Base-by-base conservation (phyloP, 352 stramenopile species). In the Pythium sukuiense region DNA sequence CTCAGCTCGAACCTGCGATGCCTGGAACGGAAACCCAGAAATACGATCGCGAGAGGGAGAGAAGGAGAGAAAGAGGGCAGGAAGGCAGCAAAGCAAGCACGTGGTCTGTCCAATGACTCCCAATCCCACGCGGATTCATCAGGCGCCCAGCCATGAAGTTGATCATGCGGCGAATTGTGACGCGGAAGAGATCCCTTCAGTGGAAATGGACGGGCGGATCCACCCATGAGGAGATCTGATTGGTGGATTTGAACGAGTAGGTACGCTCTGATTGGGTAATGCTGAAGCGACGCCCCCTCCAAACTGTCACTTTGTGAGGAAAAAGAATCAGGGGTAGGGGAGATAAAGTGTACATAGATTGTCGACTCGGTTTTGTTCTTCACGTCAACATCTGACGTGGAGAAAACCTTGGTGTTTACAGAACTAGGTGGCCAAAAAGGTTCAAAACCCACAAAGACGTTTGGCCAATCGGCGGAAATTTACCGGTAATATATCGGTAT, bases 251-350 rank as follows among this genome's bases (percentile, higher is more conserved):
- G 46, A 5, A 0, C 11, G 7, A 5, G 24, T 46, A 12, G n/a
- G n/a, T 37, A 3, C 1, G 5, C 26, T 61, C 2, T 52, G 50
- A 71, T 71, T 71, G 64, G 64, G 8, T 48, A 1, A 43, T 48
- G 18, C 0, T 24, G 56, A 65, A 65, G 27, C 63, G 63, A 69
- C 55, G 37, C 46, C n/a, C 27, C 39, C n/a, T 33, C 59, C 52
- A 27, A 46, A 56, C 55, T 59, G 50, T 61, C 59, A 65, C 11
- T 24, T 29, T 53, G 45, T 53, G 33, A 58, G 18, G 55, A 70
- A 70, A 65, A 70, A 65, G 63, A 70, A 70, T 37, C 2, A 16
- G 24, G 55, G 55, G 11, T 60, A 56, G 48, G 63, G 45, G 3
- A 1, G 6, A 18, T 33, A 8, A 45, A 41, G 57, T 63, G 57